These are phyloP conservation scores for Dendrostoma leiphaemia DNA, from an alignment of 2,329 filamentous ascomycete species.

Conservation along the genomic window DNA sequence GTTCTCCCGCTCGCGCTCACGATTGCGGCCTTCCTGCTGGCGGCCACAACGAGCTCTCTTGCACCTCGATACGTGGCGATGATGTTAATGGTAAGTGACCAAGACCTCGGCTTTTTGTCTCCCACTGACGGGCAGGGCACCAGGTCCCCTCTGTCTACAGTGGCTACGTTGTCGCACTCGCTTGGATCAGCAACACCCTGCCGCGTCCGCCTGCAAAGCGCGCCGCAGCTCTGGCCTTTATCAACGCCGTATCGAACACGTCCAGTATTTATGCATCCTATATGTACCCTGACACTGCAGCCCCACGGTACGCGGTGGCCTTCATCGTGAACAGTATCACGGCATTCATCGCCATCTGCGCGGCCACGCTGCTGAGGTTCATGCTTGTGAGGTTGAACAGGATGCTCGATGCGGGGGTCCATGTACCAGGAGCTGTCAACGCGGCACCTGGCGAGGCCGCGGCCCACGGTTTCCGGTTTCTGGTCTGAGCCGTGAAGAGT, in stretches of 20 bases:
- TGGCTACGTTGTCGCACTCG: slow-evolving; percentile 64
- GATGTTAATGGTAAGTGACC: slow-evolving; percentile 60
- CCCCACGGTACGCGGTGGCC: slow-evolving; percentile 49
- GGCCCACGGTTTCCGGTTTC: slow-evolving; percentile 65
- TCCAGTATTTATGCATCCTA: slow-evolving; percentile 69
- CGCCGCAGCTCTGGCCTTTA: slow-evolving; percentile 66
- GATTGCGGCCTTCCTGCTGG: slow-evolving; percentile 65
- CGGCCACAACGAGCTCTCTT: slow-evolving; percentile 57
- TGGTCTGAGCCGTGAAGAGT: too few species aligned
- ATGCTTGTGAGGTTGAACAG: slow-evolving; percentile 66
- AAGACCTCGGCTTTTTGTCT: background rate
- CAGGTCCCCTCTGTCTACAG: slow-evolving; percentile 59
- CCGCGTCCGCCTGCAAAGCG: slow-evolving; percentile 75
- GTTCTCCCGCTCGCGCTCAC: slow-evolving; percentile 59
- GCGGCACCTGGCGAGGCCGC: slow-evolving; percentile 53
- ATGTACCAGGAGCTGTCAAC: slow-evolving; percentile 55
- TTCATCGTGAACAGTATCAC: slow-evolving; percentile 69
- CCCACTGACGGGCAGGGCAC: background rate
- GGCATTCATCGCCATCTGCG: slow-evolving; percentile 60
- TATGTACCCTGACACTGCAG: slow-evolving; percentile 57
- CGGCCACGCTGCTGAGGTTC: slow-evolving; percentile 60
- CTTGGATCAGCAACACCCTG: slow-evolving; percentile 75
- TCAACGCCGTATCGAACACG: slow-evolving; percentile 71
- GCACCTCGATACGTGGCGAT: slow-evolving; percentile 68
- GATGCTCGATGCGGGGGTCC: slow-evolving; percentile 65